Evolutionary conservation across 495 filamentous ascomycete genomes (phyloP).

Genomic region (Hypoxylon fuscum): DNA sequence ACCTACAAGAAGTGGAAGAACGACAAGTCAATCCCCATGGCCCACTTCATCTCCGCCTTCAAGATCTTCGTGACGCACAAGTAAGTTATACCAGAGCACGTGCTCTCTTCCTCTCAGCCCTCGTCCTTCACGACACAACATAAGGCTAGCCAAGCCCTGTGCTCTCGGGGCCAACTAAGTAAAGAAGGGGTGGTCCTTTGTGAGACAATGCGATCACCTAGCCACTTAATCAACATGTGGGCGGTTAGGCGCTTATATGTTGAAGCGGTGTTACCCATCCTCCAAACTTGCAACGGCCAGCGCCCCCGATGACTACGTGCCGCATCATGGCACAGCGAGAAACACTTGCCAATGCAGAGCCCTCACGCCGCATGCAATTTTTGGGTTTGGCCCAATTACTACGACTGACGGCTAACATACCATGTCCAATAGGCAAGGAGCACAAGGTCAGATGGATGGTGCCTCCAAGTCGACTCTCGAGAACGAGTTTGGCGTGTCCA

Average conservation of each 20-base stretch:
- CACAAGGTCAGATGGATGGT: constrained; percentile 78
- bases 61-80: constrained; percentile 91
- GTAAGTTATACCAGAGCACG: constrained; percentile 62
- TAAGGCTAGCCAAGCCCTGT: not conserved
- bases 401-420: constrained; percentile 29
- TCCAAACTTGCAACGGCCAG: constrained; percentile 9
- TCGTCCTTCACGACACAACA: not conserved
- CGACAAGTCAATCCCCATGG: constrained; percentile 80
- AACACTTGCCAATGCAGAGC: too few relatives aligned
- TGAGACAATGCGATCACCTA: not conserved
- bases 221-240: not conserved
- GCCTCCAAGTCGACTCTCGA: constrained; percentile 79
- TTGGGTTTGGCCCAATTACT: not conserved
- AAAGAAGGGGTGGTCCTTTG: not conserved
- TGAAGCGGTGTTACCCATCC: constrained; percentile 12
- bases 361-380: not conserved
- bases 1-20: constrained; percentile 81
- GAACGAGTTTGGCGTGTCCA: constrained; percentile 84
- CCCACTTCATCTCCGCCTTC: constrained; percentile 86
- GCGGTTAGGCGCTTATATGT: constrained; percentile 18
- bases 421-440: constrained; percentile 73
- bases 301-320: constrained; percentile 3
- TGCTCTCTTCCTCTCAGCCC: constrained; percentile 6
- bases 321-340: constrained; percentile 1
- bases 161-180: not conserved